Base-by-base conservation (phyloP, 1,139 yeast species). In the Blastobotrys malaysiensis region DNA sequence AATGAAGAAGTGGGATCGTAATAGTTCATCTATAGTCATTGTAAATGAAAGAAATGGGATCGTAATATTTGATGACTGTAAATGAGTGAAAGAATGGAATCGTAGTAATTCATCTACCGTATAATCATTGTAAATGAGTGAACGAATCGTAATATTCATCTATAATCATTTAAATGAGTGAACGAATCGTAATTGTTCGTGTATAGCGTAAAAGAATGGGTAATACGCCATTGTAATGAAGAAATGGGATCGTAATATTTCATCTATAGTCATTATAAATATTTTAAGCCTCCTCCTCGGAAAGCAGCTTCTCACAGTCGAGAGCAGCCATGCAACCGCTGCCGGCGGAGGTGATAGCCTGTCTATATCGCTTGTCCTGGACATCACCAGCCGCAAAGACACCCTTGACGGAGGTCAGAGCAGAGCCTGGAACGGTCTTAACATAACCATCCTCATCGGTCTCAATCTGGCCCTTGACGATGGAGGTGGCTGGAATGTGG, bases 251-350 rank as follows among this genome's bases (percentile, higher is more conserved):
- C 43, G 3, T 24, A 22, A 14, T n/a, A 13, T 22, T 21, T 14
- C 21, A 44, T 47, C 46, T 46, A 21, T 44, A 14, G 21, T 49
- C 27, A 19, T 18, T n/a, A 43, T 43, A 44, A 11, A 49, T 44
- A 36, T 45, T 20, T 36, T 16, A 16, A 16, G 51, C 47, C 49
- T 59, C 65, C 51, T 62, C 63, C 69, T 88, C 93, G 53, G 91
- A 77, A 62, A 91, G 73, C 71, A 80, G 87, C 73, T 82, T 85
- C 77, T 90, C 97, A 67, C 95, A 89, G 69, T 93, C 99, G 61
- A 93, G 80, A 59, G 96, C 99, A 65, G 99, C 99, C 97, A 91
- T 93, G 80, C 99, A 93, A 60, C 99, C 99, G 61, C 97, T 82
- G 69, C 99, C 99, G 31, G 99, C 99, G 69, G 97, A 90, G 51